Base-by-base conservation (phyloP, 345 rosid genomes). In the Noccaea caerulescens region DNA sequence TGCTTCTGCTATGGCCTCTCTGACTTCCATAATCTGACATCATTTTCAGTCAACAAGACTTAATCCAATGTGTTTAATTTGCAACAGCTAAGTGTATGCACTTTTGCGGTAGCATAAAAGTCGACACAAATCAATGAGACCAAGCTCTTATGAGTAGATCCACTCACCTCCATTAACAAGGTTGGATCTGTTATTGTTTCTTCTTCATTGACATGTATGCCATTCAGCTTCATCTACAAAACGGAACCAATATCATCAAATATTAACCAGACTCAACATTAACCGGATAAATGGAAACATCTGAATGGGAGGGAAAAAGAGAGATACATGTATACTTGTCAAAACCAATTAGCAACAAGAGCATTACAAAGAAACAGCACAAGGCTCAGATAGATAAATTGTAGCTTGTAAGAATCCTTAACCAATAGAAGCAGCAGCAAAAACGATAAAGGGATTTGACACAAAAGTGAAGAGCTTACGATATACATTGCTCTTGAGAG, bases 1-100 rank as follows among this genome's bases (percentile, higher is more conserved):
- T 34, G 97, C 92, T 72, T 93, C 97, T 70, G 87, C 85, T 57
- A 93, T 92, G 12, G 88, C 85, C 85, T 91, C 97, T 76, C 98
- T 88, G 63, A 93, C 82, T 72, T 93, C 94, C 96, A 93, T 82
- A 70, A 93, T 81, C 98, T 93, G 84, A 69, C 66, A 54, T 58
- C 67, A 70, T 20, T 13, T 43, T 47, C 51, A 27, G 38, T 56
- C 33, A 76, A 12, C 4, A 38, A 13, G 16, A 33, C 2, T 33
- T 33, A 62, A 60, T 74, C 18, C 54, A 14, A 55, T 12, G 32
- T 39, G 34, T 49, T 36, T 43, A 3, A 63, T 45, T 8, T 37
- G 30, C 37, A 10, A 10, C 25, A 41, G 51, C 33, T 6, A 52
- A 1, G 59, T 38, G 1, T 73, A 32, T 46, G 72, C 66, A 38